These are phyloP conservation scores for Boletus reticuloceps DNA, from an alignment of 768 basidiomycete species.

Conservation along the genomic window DNA sequence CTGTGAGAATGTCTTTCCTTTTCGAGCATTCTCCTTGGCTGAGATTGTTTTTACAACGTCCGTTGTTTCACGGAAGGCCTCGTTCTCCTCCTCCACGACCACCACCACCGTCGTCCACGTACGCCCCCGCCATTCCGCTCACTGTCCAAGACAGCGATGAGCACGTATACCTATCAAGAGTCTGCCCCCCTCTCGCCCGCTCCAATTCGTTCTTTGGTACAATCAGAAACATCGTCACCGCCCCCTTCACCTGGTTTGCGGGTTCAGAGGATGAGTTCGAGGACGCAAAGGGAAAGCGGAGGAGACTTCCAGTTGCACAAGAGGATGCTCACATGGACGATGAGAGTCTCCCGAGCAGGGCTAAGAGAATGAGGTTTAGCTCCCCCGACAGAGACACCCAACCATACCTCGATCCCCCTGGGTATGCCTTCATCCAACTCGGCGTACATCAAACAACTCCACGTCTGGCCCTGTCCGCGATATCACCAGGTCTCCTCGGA, in stretches of 20 bases:
- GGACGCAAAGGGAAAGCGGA: conserved; percentile 54
- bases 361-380: conserved; percentile 53
- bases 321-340: conserved; percentile 31
- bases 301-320: conserved; percentile 36
- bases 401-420: conserved; percentile 56
- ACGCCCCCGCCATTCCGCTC: conserved; percentile 18
- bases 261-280: conserved; percentile 48
- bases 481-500: conserved; percentile 28
- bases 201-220: conserved; percentile 60
- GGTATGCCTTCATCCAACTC: conserved; percentile 37
- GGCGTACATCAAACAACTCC: conserved; percentile 16
- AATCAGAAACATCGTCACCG: conserved; percentile 65
- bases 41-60: conserved; percentile 19
- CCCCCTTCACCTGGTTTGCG: conserved; percentile 56
- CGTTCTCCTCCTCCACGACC: conserved; percentile 21
- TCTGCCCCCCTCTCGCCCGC: conserved; percentile 42
- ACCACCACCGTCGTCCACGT: conserved; percentile 13
- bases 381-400: conserved; percentile 45
- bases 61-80: conserved; percentile 12
- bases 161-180: conserved; percentile 27
- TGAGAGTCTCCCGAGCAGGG: conserved; percentile 31
- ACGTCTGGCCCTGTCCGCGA: conserved; percentile 22
- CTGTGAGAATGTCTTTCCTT: conserved; percentile 14
- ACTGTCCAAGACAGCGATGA: conserved; percentile 24
- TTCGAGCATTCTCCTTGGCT: conserved; percentile 2